These are phyloP conservation scores for Ambrosia artemisiifolia DNA, from an alignment of 129 eudicot species.

Conservation along the genomic window DNA sequence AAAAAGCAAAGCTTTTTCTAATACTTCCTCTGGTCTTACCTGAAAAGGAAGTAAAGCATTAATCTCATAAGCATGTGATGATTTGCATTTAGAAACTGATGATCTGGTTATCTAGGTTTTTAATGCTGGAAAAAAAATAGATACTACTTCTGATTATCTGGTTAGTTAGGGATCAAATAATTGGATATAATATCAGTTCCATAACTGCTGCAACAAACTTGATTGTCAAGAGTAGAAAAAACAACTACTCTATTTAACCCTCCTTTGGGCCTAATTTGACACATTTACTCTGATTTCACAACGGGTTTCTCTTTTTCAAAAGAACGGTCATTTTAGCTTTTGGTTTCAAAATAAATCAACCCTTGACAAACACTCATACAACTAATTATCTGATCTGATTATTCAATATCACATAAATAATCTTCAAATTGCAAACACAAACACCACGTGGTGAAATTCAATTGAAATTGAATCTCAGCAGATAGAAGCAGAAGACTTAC, in stretches of 20 bases:
- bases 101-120: neutral
- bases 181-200: neutral
- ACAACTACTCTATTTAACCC: neutral
- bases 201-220: neutral
- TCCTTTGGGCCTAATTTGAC: neutral
- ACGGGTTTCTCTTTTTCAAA: neutral
- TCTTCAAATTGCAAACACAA: constrained; percentile 2
- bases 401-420: neutral
- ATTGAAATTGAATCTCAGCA: neutral
- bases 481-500: constrained; percentile 34
- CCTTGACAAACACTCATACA: too few species aligned
- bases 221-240: neutral
- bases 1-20: constrained; percentile 75
- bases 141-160: neutral
- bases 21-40: constrained; percentile 98
- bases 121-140: neutral
- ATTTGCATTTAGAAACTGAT: neutral
- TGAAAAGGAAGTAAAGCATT: constrained; percentile 25
- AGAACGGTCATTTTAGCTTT: neutral
- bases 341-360: neutral
- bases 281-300: neutral
- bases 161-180: neutral
- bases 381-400: neutral
- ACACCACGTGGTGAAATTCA: neutral
- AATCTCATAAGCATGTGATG: neutral